Conservation (phyloP, 495 filamentous ascomycete species). For the Penicillium paradoxum region DNA sequence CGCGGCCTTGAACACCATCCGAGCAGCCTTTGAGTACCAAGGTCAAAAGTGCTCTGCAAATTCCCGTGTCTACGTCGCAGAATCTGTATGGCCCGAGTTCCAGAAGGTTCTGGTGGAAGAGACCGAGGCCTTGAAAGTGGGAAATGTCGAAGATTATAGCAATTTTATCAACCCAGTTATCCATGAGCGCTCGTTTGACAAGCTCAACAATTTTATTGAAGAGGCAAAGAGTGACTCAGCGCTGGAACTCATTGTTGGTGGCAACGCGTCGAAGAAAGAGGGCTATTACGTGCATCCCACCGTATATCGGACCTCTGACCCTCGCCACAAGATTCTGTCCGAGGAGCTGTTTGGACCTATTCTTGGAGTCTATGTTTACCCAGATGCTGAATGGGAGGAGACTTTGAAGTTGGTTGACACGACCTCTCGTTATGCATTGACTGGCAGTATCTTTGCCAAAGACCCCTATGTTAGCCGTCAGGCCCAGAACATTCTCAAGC, state of each 20-base stretch:
- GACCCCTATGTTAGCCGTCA: constrained; percentile 59
- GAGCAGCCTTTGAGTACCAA: constrained; percentile 82
- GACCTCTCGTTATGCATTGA: constrained; percentile 63
- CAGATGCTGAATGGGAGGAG: constrained; percentile 51
- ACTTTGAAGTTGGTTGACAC: constrained; percentile 55
- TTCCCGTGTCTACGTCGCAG: constrained; percentile 67
- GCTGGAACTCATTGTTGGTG: constrained; percentile 62
- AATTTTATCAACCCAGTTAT: constrained; percentile 76
- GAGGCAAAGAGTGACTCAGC: constrained; percentile 57
- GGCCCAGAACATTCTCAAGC: constrained; percentile 64
- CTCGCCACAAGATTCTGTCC: constrained; percentile 58
- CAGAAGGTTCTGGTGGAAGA: constrained; percentile 42
- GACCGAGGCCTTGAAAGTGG: constrained; percentile 36
- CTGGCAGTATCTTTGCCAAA: constrained; percentile 67
- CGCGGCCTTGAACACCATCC: constrained; percentile 70
- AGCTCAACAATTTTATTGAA: constrained; percentile 58
- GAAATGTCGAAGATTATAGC: constrained; percentile 51
- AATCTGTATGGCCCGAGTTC: constrained; percentile 61
- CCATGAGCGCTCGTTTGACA: constrained; percentile 63
- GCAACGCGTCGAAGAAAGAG: constrained; percentile 56
- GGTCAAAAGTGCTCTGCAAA: constrained; percentile 85
- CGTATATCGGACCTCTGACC: constrained; percentile 57
- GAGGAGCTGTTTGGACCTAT: constrained; percentile 76
- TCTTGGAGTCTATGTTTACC: constrained; percentile 64
- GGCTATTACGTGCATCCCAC: constrained; percentile 72